A percentile compares a stretch with the other conserved stretches of the same genome.
These are phyloP conservation scores for Aphanomyces astaci DNA, from an alignment of 352 stramenopile species.

Conservation along the genomic window DNA sequence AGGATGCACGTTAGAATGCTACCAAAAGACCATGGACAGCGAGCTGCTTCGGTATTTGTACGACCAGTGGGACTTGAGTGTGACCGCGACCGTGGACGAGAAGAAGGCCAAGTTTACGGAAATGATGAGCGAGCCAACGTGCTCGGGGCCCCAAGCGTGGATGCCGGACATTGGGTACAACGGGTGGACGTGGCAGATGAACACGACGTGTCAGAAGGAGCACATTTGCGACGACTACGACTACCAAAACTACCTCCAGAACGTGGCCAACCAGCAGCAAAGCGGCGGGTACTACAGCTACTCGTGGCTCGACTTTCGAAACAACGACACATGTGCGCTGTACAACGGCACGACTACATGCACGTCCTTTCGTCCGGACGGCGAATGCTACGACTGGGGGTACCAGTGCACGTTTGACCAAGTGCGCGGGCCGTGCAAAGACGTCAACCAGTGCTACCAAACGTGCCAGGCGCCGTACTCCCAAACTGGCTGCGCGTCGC, in stretches of 20 bases:
- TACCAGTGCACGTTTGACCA: slow-evolving; percentile 3
- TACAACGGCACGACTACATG: neutral
- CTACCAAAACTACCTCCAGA: slow-evolving; percentile 6
- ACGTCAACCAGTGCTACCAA: neutral
- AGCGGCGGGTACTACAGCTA: neutral
- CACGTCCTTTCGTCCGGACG: neutral
- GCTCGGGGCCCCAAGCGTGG: neutral
- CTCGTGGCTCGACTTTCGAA: neutral
- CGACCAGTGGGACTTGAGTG: neutral
- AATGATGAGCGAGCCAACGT: slow-evolving; percentile 6
- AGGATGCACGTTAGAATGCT: slow-evolving; percentile 11
- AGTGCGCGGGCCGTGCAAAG: slow-evolving; percentile 4
- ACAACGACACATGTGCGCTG: neutral
- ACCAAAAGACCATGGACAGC: neutral
- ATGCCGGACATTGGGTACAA: neutral
- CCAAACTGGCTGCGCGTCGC: neutral
- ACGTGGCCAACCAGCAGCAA: neutral
- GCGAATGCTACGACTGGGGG: neutral
- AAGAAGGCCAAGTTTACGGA: neutral
- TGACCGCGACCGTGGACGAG: neutral
- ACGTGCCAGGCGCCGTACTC: neutral
- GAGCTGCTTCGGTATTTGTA: slow-evolving; percentile 3
- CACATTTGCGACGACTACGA: slow-evolving; percentile 13
- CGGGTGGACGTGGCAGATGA: slow-evolving; percentile 3
- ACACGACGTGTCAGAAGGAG: slow-evolving; percentile 2